Evolutionary conservation across 2,329 filamentous ascomycete genomes (phyloP), one percentile per base, ranked within the genome.

Genomic region (Aureobasidium sp.): DNA sequence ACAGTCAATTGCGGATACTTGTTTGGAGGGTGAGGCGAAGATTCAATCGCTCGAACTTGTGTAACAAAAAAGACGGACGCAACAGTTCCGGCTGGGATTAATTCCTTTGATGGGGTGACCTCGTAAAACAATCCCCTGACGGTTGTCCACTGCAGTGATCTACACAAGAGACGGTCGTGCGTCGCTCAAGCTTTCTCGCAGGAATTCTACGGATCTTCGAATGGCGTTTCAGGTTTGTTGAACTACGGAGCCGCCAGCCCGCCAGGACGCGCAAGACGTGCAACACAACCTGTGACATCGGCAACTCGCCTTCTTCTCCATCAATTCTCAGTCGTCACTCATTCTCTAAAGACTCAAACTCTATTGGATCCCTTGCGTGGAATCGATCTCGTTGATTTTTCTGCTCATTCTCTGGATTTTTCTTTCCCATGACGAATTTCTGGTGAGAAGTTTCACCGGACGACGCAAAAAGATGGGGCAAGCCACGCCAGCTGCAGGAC

Each of bases 401-500:
- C 15, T 17, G n/a, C 48, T 37, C 26, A 20, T n/a, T 29, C 6
- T 6, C 32, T n/a, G 26, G 27, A 34, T 15, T 27, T 5, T 32
- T 59, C 34, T 59, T 20, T 23, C 41, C 9, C n/a, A 26, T 41
- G 42, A 32, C 41, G 34, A 47, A 13, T 48, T 58, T 58, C 13
- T n/a, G 29, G 39, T 44, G 53, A 57, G 39, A 58, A 47, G 42
- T 58, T 42, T 58, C 55, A 42, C 20, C 32, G 20, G 13, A 12
- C 55, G 17, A 48, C 29, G n/a, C 27, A 57, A 47, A 51, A 51
- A 39, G 20, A 59, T 59, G 55, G 55, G 55, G 37, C 59, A 61
- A 55, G 39, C 47, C 37, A 46, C 59, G 48, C 59, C 20, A 61
- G 47, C 48, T 48, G 29, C 29, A 48, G 32, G 42, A 46, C 29